Base-by-base conservation (phyloP, 352 stramenopile species). In the Pythium dissimile region DNA sequence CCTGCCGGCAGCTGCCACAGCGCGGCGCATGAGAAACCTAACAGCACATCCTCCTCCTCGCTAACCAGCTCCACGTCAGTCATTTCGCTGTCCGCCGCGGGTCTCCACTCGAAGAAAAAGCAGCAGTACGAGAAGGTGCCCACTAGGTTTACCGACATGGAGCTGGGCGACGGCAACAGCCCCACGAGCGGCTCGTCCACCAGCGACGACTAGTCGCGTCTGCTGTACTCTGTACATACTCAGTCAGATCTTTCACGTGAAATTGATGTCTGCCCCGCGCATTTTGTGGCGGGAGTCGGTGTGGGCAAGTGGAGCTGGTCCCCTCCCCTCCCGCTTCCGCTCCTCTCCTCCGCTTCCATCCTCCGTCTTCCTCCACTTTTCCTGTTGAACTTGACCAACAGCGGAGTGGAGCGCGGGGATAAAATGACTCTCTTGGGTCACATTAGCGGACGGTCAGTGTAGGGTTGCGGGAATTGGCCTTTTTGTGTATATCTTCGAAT, bases 81-180 rank as follows among this genome's bases (percentile, higher is more conserved):
- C 6, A 54, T 67, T 20, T 42, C 69, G 20, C 32, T 64, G 9
- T 64, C 64, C 5, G 54, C 46, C 12, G 35, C 26, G 1, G 63
- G 67, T 2, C 54, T 80, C 65, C 72, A 84, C 35, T 43, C 71
- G 20, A 85, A 30, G 10, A 60, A 81, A 51, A 87, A 84, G 62
- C 67, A 72, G 37, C 72, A 84, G 28, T 89, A 89, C 62, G 69
- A 77, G 49, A 80, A 75, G 58, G 47, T 89, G 10, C 73, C 78
- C 1, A 28, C 32, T 4, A 47, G 43, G 0, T 54, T 30, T 5
- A 34, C 49, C 24, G 70, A 78, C 31, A 28, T 78, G 13, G 70
- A 78, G 34, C 48, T 65, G n/a, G 62, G 54, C 5, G 41, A 16
- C 3, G 21, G 43, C n/a, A 48, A 47, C 41, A 47, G 26, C 27